Evolutionary conservation across 2,329 filamentous ascomycete species (phyloP).

Genomic region (Trichoderma harzianum): DNA sequence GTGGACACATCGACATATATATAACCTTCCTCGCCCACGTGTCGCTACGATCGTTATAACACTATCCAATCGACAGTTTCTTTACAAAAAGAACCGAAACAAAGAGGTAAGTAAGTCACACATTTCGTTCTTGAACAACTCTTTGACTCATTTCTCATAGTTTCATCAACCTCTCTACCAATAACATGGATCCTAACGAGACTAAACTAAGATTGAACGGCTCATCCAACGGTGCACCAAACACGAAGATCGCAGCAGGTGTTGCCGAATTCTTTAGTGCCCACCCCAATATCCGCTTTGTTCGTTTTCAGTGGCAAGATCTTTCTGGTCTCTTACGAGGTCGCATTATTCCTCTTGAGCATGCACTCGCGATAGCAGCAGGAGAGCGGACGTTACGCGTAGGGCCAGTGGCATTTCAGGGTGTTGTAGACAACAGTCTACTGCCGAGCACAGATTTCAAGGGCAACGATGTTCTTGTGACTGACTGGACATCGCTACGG

Average conservation of each 20-base stretch:
- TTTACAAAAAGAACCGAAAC: too few species aligned
- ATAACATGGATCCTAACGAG: background rate
- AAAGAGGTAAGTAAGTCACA: too few species aligned
- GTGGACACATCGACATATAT: too few species aligned
- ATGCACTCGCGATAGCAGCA: background rate
- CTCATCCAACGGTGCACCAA: background rate
- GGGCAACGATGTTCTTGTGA: background rate
- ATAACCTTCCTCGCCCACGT: too few species aligned
- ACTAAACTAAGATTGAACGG: background rate
- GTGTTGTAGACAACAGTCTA: background rate
- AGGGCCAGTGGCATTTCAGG: background rate
- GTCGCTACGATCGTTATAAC: too few species aligned
- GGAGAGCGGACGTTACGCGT: background rate
- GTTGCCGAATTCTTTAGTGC: background rate
- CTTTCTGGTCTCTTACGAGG: background rate
- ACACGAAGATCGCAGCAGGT: background rate
- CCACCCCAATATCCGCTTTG: background rate
- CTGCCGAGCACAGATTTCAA: background rate
- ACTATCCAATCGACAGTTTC: too few species aligned
- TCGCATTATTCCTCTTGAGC: background rate
- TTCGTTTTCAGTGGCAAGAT: background rate
- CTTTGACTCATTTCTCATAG: background rate
- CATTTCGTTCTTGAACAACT: too few species aligned
- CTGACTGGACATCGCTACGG: background rate
- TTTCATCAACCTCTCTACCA: background rate